Percentiles rank a stretch among this genome's conserved stretches.
These are phyloP conservation scores for Lactarius hengduanensis DNA, from an alignment of 768 basidiomycete genomes.

Conservation along the genomic window DNA sequence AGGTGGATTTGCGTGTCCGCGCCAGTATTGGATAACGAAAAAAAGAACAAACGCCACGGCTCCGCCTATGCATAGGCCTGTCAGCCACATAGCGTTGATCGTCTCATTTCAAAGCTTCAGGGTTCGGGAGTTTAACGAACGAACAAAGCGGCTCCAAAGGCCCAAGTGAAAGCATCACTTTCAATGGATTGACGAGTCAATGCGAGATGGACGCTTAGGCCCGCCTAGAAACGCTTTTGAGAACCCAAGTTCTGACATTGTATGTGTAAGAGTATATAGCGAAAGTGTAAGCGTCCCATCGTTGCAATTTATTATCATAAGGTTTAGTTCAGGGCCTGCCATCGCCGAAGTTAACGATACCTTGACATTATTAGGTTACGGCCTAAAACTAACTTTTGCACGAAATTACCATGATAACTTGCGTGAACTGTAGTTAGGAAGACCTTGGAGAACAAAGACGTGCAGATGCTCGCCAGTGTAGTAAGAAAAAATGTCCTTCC, in stretches of 20 bases:
- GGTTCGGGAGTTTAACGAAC: neutral
- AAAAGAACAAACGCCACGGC: neutral
- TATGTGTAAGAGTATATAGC: neutral
- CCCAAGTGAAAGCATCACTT: neutral
- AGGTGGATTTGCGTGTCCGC: neutral
- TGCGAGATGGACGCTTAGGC: neutral
- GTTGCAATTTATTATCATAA: neutral
- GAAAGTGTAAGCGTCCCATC: neutral
- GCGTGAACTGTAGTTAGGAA: neutral
- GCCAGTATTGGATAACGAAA: neutral
- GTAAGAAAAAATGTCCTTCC: slow-evolving; percentile 11
- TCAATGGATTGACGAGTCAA: neutral
- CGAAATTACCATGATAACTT: too few species aligned
- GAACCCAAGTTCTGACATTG: neutral
- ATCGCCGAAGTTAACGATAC: neutral
- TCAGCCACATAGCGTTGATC: neutral
- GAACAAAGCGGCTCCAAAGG: neutral
- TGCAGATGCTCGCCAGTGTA: slow-evolving; percentile 12
- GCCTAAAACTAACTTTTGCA: neutral
- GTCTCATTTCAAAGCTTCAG: neutral
- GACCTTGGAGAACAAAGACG: slow-evolving; percentile 7
- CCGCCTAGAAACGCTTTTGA: neutral
- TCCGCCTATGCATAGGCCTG: neutral
- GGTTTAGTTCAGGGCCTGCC: neutral
- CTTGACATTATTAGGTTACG: neutral